Percentiles rank a stretch among this genome's conserved stretches.
These are phyloP conservation scores for Verticillium longisporum DNA, from an alignment of 2,329 filamentous ascomycete species.

Conservation along the genomic window DNA sequence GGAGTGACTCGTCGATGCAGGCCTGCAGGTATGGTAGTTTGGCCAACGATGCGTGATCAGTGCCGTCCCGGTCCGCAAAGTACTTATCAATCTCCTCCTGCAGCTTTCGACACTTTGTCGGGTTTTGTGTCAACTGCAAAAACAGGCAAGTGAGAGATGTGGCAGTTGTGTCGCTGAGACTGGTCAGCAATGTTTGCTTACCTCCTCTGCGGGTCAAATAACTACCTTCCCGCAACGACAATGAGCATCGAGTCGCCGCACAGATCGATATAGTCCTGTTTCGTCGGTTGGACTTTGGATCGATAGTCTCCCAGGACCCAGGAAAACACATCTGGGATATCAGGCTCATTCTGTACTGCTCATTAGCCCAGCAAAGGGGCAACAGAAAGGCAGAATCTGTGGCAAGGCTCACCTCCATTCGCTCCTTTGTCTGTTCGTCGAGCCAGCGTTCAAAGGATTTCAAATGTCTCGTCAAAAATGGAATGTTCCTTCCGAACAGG, in stretches of 20 bases:
- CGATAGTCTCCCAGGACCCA: conserved; percentile 22
- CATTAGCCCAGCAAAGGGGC: too few relatives aligned
- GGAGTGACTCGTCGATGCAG: conserved; percentile 30
- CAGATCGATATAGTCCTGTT: conserved; percentile 16
- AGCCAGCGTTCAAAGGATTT: conserved; percentile 13
- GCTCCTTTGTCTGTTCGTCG: conserved; percentile 5
- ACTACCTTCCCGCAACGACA: conserved; percentile 22
- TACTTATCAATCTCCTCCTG: conserved; percentile 10
- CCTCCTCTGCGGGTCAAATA: background rate
- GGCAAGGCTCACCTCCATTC: conserved; percentile 3
- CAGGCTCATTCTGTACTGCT: conserved; percentile 5
- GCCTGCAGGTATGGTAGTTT: conserved; percentile 23
- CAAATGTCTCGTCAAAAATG: conserved; percentile 13
- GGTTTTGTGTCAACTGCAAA: conserved; percentile 9
- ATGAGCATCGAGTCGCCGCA: conserved; percentile 20
- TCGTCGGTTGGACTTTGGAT: conserved; percentile 6
- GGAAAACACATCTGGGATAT: conserved; percentile 22
- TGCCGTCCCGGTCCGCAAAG: conserved; percentile 2
- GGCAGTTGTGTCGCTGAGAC: conserved; percentile 9
- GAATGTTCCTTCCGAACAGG: conserved; percentile 13
- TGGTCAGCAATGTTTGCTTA: too few relatives aligned
- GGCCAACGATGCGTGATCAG: conserved; percentile 13
- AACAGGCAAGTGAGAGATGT: conserved; percentile 10
- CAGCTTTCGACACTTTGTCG: background rate
- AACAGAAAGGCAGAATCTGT: too few relatives aligned